A percentile compares a stretch with the other conserved stretches of the same genome.
Evolutionary conservation across 2,329 filamentous ascomycete genomes (phyloP).

Genomic region (Gremmenia infestans): DNA sequence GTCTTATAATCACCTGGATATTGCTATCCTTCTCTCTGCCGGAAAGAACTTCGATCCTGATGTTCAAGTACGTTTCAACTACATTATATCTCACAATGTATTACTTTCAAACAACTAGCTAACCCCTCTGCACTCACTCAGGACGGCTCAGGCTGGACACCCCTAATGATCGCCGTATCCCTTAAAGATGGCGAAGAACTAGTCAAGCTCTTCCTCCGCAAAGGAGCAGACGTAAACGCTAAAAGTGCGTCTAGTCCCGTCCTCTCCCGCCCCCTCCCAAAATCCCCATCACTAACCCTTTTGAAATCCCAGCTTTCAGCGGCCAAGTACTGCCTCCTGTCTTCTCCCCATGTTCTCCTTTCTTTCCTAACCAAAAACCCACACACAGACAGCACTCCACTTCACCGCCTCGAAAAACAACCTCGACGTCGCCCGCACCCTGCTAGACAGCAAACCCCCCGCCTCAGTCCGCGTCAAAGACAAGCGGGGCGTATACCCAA

Average conservation of each 20-base stretch:
- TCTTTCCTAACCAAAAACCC: constrained; percentile 2
- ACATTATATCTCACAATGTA: background rate
- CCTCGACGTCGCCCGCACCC: constrained; percentile 70
- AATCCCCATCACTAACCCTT: constrained; percentile 13
- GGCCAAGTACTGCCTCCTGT: constrained; percentile 48
- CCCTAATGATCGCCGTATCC: constrained; percentile 76
- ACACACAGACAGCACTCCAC: constrained; percentile 71
- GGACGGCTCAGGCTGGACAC: constrained; percentile 78
- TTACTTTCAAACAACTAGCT: background rate
- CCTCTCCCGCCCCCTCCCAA: background rate
- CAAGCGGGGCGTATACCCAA: constrained; percentile 78
- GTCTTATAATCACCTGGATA: constrained; percentile 73
- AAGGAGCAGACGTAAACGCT: constrained; percentile 66
- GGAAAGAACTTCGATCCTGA: constrained; percentile 77
- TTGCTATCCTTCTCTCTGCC: constrained; percentile 67
- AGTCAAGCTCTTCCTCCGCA: constrained; percentile 61
- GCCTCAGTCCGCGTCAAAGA: constrained; percentile 80
- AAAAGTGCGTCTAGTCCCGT: constrained; percentile 50
- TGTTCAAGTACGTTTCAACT: constrained; percentile 52
- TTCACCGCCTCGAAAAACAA: constrained; percentile 89
- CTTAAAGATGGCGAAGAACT: constrained; percentile 67
- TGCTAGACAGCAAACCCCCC: constrained; percentile 64
- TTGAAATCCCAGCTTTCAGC: constrained; percentile 47
- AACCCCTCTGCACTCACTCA: constrained; percentile 26
- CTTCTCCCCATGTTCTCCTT: background rate